Conservation (phyloP, 192 early-diverging fungal species). For the Rhizoclosmatium globosum region DNA sequence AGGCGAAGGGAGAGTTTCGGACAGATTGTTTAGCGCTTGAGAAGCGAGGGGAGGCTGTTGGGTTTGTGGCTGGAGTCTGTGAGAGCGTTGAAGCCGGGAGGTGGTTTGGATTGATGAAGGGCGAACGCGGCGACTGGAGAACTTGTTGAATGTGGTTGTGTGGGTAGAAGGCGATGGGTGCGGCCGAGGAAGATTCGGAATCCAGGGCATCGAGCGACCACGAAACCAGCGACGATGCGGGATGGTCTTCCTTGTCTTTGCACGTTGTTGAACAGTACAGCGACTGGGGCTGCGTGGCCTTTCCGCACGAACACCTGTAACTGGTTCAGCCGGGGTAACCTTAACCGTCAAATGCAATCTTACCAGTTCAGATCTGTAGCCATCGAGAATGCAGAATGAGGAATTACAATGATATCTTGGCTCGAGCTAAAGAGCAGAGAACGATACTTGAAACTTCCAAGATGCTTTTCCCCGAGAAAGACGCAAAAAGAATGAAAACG, state of each 20-base stretch:
- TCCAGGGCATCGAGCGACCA: slow-evolving; percentile 9
- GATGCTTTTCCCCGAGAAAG: not conserved
- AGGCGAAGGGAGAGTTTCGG: slow-evolving; percentile 7
- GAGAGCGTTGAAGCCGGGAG: not conserved
- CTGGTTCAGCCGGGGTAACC: not conserved
- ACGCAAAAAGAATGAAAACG: not conserved
- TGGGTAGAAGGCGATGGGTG: slow-evolving; percentile 22
- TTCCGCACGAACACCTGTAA: slow-evolving; percentile 16
- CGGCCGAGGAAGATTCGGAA: not conserved
- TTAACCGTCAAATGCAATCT: not conserved
- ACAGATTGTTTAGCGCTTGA: not conserved
- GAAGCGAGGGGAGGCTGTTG: slow-evolving; percentile 16
- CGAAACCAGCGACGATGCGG: not conserved
- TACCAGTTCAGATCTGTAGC: not conserved
- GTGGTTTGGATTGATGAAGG: not conserved
- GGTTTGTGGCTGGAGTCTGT: not conserved
- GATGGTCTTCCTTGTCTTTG: slow-evolving; percentile 8
- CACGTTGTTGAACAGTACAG: slow-evolving; percentile 11
- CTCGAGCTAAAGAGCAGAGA: not conserved
- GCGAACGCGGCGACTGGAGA: not conserved
- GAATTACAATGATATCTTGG: not conserved
- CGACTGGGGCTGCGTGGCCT: not conserved
- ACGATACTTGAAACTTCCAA: not conserved
- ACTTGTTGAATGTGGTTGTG: slow-evolving; percentile 21
- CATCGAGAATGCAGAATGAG: not conserved